Percentiles rank a stretch among this genome's conserved stretches.
Evolutionary conservation across 305 asterid species (phyloP).

Genomic region (Fraxinus velutina): DNA sequence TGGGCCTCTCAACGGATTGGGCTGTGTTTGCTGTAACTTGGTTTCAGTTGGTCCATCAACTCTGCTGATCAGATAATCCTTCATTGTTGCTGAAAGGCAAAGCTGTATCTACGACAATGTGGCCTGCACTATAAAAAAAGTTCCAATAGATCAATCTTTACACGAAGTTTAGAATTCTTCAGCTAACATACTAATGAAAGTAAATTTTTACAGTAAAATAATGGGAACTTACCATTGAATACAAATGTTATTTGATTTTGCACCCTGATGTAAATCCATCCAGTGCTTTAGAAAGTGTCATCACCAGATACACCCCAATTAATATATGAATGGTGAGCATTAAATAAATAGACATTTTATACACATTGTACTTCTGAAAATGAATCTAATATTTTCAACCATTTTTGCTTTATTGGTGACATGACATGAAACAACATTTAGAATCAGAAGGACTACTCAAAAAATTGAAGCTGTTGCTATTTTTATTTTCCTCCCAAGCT

Average conservation of each 20-base stretch:
- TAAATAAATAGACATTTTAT: background rate
- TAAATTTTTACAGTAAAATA: background rate
- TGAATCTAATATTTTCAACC: background rate
- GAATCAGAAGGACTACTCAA: background rate
- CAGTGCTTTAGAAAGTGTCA: too few species aligned
- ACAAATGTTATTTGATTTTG: too few species aligned
- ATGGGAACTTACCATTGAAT: too few species aligned
- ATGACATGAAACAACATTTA: background rate
- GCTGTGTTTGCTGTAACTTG: too few species aligned
- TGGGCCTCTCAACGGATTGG: too few species aligned
- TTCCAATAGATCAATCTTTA: slow-evolving; percentile 14
- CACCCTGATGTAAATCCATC: too few species aligned
- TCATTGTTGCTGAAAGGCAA: slow-evolving; percentile 37
- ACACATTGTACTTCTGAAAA: background rate
- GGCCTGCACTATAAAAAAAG: slow-evolving; percentile 48
- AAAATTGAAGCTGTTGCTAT: background rate
- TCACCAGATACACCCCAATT: too few species aligned
- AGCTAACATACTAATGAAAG: background rate
- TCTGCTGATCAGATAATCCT: too few species aligned
- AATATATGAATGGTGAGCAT: too few species aligned
- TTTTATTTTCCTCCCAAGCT: background rate
- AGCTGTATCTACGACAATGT: slow-evolving; percentile 52
- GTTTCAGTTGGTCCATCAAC: too few species aligned
- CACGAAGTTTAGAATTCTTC: slow-evolving; percentile 19
- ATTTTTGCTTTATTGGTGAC: background rate